These are phyloP conservation scores for Lactuca saligna DNA, from an alignment of 129 eudicot genomes.

Conservation along the genomic window DNA sequence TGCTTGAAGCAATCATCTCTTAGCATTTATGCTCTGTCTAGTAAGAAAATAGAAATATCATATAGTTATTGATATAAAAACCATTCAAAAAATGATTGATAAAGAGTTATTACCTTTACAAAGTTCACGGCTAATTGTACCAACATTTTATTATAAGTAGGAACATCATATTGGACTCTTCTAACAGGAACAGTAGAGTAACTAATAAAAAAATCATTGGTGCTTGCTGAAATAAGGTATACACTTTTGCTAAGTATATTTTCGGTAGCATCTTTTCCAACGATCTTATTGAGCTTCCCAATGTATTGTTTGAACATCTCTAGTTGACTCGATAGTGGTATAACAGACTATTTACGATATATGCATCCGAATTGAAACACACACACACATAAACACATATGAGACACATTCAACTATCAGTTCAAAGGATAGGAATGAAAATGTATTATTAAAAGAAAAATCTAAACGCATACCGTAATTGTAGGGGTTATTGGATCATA, in stretches of 20 bases:
- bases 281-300: slow-evolving; percentile 37
- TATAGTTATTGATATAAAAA: too few species aligned
- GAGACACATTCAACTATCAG: too few species aligned
- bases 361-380: too few species aligned
- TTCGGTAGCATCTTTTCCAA: slow-evolving; percentile 51
- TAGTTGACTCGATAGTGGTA: slow-evolving; percentile 44
- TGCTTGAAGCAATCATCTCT: too few species aligned
- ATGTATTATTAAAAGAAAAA: not conserved
- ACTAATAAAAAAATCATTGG: slow-evolving; percentile 47
- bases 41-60: too few species aligned
- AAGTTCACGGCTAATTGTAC: slow-evolving; percentile 39
- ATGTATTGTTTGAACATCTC: slow-evolving; percentile 62
- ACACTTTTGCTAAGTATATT: slow-evolving; percentile 42
- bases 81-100: too few species aligned
- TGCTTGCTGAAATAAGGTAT: slow-evolving; percentile 51
- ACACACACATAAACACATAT: too few species aligned
- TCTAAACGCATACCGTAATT: slow-evolving; percentile 32
- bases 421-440: too few species aligned
- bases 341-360: slow-evolving; percentile 34
- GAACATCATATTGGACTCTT: slow-evolving; percentile 35
- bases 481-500: slow-evolving; percentile 55
- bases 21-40: too few species aligned
- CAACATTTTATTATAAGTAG: slow-evolving; percentile 47
- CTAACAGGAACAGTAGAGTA: slow-evolving; percentile 20
- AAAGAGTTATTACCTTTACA: slow-evolving; percentile 38